phyloP scores from a whole-genome alignment of 108 stramenopile species.

The Pseudonitzschia delicatissima region DNA sequence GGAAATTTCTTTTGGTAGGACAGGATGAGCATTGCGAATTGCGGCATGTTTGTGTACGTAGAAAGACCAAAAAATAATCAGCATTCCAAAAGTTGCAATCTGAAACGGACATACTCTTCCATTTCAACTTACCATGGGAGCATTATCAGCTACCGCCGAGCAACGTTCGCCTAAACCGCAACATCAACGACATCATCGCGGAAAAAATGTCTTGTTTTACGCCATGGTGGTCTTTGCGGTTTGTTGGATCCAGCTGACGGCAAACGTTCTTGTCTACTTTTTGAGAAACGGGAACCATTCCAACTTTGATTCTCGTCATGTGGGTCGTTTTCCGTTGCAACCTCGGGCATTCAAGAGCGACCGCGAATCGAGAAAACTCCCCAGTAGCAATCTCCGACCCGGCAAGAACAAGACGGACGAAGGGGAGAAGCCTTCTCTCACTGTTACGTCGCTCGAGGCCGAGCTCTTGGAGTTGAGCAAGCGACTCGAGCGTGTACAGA shows the following conservation, averaged over 20 bases:
- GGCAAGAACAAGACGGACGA: not conserved
- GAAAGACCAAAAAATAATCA: too few species aligned
- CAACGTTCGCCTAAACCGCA: too few species aligned
- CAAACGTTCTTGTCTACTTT: not conserved
- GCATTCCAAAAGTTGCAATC: too few species aligned
- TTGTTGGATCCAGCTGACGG: conserved; percentile 3
- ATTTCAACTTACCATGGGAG: too few species aligned
- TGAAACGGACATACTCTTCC: too few species aligned
- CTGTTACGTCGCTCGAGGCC: not conserved
- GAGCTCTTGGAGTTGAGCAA: not conserved
- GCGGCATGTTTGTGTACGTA: too few species aligned
- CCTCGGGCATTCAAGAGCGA: too few species aligned
- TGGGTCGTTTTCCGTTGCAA: not conserved
- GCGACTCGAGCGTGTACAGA: not conserved
- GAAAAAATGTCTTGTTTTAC: not conserved
- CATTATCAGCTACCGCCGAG: not conserved
- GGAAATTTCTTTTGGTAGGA: too few species aligned
- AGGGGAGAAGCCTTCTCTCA: not conserved
- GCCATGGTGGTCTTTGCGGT: not conserved
- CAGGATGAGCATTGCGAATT: too few species aligned
- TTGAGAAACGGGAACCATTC: too few species aligned
- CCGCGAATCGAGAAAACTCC: not conserved
- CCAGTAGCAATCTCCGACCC: not conserved
- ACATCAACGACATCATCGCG: too few species aligned
- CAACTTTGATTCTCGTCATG: not conserved